These are phyloP conservation scores for Neurospora tetraspora DNA, from an alignment of 495 filamentous ascomycete genomes.

Conservation along the genomic window DNA sequence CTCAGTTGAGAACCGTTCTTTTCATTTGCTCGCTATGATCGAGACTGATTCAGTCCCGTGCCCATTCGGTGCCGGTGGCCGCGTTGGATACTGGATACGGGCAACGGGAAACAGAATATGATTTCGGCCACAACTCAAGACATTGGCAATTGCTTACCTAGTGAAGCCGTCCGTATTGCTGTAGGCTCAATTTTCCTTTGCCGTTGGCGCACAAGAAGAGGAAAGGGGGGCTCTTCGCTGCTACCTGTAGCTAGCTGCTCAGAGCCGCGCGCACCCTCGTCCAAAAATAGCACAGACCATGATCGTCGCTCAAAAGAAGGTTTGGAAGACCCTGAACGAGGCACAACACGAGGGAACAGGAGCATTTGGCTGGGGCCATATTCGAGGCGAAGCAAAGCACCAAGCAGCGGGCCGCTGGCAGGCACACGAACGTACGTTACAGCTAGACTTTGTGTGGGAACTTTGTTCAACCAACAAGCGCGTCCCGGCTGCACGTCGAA, in stretches of 20 bases:
- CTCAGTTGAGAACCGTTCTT: background rate
- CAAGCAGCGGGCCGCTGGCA: background rate
- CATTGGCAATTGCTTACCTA: background rate
- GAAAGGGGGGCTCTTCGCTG: background rate
- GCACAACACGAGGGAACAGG: background rate
- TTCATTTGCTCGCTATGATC: background rate
- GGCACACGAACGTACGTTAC: background rate
- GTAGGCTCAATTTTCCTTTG: background rate
- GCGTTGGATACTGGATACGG: background rate
- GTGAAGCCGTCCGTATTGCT: background rate
- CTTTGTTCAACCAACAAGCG: background rate
- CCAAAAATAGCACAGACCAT: background rate
- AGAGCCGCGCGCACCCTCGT: background rate
- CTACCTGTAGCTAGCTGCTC: background rate
- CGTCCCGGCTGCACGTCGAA: background rate
- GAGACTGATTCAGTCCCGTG: background rate
- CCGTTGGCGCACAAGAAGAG: background rate
- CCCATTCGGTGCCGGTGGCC: background rate
- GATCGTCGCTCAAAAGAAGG: background rate
- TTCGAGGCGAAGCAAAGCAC: background rate
- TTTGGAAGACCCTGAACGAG: background rate
- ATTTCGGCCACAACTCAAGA: background rate
- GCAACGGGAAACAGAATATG: background rate
- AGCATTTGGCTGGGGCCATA: background rate
- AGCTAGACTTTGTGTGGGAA: background rate